These are phyloP conservation scores for Fusarium sp. DNA, from an alignment of 2,329 filamentous ascomycete genomes.

Conservation along the genomic window DNA sequence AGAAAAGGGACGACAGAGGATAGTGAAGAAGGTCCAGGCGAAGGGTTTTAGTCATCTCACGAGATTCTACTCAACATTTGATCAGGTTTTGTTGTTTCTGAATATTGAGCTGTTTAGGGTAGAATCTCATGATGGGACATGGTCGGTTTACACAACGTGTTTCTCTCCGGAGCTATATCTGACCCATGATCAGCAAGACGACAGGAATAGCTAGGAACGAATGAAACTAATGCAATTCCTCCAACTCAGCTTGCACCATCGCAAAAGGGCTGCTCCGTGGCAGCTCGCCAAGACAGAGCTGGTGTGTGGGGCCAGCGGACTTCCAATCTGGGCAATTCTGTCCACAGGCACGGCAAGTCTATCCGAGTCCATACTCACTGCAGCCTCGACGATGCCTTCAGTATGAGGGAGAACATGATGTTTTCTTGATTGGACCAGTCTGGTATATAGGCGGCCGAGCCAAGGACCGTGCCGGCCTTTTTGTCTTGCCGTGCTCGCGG, in stretches of 20 bases:
- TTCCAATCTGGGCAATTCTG: conserved; percentile 14
- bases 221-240: neutral
- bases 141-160: neutral
- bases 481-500: neutral
- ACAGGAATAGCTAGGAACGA: neutral
- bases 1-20: conserved; percentile 19
- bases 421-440: neutral
- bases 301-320: neutral
- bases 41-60: conserved; percentile 30
- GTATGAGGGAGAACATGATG: neutral
- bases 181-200: neutral
- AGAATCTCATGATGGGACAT: neutral
- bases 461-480: conserved; percentile 10
- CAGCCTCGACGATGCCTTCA: neutral
- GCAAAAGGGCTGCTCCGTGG: neutral
- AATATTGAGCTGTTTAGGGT: neutral
- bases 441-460: neutral
- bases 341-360: neutral
- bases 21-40: conserved; percentile 36
- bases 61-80: neutral
- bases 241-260: neutral
- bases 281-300: neutral
- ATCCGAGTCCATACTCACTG: neutral
- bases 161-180: conserved; percentile 4
- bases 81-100: neutral